Evolutionary conservation across 2,329 filamentous ascomycete species (phyloP), one percentile per base, ranked within the genome.

Genomic region (Exophiala xenobiotica): DNA sequence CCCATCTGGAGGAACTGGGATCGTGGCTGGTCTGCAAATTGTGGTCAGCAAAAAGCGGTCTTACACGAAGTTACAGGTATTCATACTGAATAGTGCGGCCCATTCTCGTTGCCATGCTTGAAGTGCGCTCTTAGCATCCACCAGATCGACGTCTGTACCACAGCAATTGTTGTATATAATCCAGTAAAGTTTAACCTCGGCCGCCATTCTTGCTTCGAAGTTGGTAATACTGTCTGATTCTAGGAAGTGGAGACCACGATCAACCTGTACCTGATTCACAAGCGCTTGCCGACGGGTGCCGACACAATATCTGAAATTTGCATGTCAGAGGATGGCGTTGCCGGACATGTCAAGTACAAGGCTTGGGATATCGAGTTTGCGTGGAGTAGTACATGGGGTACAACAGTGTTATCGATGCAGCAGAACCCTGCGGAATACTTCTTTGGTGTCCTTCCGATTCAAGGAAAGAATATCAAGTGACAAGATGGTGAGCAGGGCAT

Each of bases 1-100:
- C 73, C 73, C 71, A 76, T 74, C 23, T 70, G 64, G 3, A 76
- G 64, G 47, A 76, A 75, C 50, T 75, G 73, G 2, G 72, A 69
- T 31, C 72, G 62, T 12, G 72, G 71, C 59, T 74, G 67, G 23
- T 71, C 71, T 71, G 31, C 29, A 5, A 14, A 33, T 12, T 4
- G 29, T 7, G 9, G n/a, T n/a, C n/a, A n/a, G n/a, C n/a, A 12
- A 9, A 33, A 14, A 12, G 4, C 9, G 4, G 29, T 11, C 29
- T 14, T 33, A 14, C 5, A 14, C 29, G 26, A 33, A 33, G 12
- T 5, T 33, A 5, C 29, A 33, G n/a, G 12, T 33, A 11, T 4
- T 19, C 55, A 18, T 65, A 71, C 70, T 64, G 24, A 73, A 65
- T 14, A 74, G 64, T 27, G 64, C 68, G 40, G 63, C 63, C 72